Conservation (phyloP, 345 rosid species). For the Citropsis articulata region DNA sequence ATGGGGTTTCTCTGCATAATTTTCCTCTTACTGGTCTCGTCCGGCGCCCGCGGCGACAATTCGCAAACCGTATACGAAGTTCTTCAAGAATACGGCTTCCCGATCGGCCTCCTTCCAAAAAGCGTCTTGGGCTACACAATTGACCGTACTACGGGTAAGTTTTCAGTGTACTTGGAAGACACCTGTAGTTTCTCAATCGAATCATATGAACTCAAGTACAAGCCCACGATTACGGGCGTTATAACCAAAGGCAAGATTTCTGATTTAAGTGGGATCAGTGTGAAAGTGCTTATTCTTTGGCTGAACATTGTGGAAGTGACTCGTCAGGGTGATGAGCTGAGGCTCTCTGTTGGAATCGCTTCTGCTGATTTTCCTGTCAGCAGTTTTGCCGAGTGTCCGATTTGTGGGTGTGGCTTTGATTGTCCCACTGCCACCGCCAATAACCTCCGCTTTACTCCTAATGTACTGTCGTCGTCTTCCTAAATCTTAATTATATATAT, state of each 20-base stretch:
- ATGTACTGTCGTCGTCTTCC: conserved; percentile 1
- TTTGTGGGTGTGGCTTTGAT: conserved; percentile 52
- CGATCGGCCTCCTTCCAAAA: conserved; percentile 38
- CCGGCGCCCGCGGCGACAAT: neutral
- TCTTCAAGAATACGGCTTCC: conserved; percentile 35
- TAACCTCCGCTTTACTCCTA: neutral
- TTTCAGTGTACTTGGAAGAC: conserved; percentile 29
- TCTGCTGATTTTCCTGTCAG: conserved; percentile 37
- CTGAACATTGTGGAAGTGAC: conserved; percentile 37
- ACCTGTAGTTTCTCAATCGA: conserved; percentile 38
- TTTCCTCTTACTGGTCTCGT: conserved; percentile 19
- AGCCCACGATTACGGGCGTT: conserved; percentile 31
- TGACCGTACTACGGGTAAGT: conserved; percentile 39
- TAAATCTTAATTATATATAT: neutral
- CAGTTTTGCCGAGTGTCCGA: conserved; percentile 35
- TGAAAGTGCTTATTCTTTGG: conserved; percentile 46
- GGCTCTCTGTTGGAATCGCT: conserved; percentile 47
- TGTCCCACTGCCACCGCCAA: conserved; percentile 19
- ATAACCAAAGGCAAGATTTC: conserved; percentile 35
- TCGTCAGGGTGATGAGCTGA: conserved; percentile 36
- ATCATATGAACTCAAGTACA: conserved; percentile 47
- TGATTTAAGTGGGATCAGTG: conserved; percentile 38
- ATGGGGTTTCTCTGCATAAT: conserved; percentile 18
- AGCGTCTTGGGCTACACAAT: conserved; percentile 35
- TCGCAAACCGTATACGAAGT: conserved; percentile 26